Conservation (phyloP, 352 stramenopile genomes). For the Phytophthora ohioensis region DNA sequence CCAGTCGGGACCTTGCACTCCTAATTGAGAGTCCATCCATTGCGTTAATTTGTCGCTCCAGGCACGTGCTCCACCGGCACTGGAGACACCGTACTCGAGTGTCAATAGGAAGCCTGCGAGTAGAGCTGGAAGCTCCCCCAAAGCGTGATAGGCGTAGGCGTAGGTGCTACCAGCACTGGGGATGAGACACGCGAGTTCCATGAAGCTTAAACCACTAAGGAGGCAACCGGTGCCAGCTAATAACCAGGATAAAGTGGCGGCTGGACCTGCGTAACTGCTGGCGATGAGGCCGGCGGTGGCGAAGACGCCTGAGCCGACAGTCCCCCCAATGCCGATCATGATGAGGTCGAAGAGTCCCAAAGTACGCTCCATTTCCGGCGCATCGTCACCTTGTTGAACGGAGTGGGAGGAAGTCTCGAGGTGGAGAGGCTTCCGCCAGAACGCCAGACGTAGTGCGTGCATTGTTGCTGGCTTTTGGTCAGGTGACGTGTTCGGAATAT, state of each 20-base stretch:
- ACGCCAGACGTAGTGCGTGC: conserved; percentile 59
- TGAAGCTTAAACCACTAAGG: conserved; percentile 90
- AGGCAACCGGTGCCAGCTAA: conserved; percentile 85
- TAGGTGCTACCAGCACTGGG: conserved; percentile 93
- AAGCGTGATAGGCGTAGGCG: conserved; percentile 93
- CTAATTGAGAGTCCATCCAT: conserved; percentile 74
- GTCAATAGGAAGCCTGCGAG: conserved; percentile 91
- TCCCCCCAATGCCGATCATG: conserved; percentile 94
- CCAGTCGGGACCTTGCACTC: conserved; percentile 54
- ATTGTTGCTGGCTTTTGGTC: conserved; percentile 8
- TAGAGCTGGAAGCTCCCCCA: conserved; percentile 94
- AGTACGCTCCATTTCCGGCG: conserved; percentile 41
- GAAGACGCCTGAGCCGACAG: conserved; percentile 95
- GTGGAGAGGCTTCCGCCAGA: conserved; percentile 80
- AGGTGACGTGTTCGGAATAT: conserved; percentile 9
- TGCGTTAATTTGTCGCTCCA: conserved; percentile 95
- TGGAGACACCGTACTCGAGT: conserved; percentile 94
- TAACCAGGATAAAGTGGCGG: conserved; percentile 86
- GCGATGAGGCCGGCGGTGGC: conserved; percentile 80
- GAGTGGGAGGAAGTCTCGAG: conserved; percentile 39
- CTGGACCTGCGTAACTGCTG: conserved; percentile 74
- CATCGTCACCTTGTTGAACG: conserved; percentile 12
- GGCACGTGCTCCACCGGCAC: conserved; percentile 89
- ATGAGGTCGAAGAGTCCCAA: conserved; percentile 93
- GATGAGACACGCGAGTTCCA: conserved; percentile 90